These are phyloP conservation scores for Trichoderma sp. DNA, from an alignment of 2,329 filamentous ascomycete species.

Conservation along the genomic window DNA sequence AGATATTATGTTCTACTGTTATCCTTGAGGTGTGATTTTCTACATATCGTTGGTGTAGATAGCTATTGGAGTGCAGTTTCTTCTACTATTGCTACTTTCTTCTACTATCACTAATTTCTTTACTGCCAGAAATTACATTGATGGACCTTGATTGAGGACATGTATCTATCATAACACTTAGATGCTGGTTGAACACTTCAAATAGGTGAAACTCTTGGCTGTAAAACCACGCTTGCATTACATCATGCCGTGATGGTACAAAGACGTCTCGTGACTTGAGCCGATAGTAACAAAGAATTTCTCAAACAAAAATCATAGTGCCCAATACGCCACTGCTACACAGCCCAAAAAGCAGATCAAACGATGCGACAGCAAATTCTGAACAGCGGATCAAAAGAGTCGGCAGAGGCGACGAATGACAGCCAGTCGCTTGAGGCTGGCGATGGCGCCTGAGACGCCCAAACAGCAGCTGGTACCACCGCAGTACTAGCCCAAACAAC, in stretches of 20 bases:
- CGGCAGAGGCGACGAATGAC: conserved; percentile 7
- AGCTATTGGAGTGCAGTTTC: background rate
- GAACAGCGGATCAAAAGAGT: background rate
- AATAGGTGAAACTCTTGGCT: background rate
- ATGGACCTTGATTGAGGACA: no score
- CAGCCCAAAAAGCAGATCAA: background rate
- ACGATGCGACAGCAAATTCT: background rate
- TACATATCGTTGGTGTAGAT: background rate
- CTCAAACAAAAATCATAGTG: background rate
- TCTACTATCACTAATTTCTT: background rate
- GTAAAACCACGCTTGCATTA: background rate
- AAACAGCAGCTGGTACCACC: background rate
- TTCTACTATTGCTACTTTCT: background rate
- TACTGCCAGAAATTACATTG: background rate
- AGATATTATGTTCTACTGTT: background rate
- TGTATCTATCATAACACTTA: background rate
- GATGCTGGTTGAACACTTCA: background rate
- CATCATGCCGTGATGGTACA: background rate
- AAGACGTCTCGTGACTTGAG: background rate
- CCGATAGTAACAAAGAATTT: background rate
- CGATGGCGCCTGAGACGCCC: background rate
- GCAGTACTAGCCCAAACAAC: background rate
- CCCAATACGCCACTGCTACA: background rate
- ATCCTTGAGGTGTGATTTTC: background rate
- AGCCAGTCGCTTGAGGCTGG: conserved; percentile 19